A percentile compares a stretch with the other conserved stretches of the same genome.
These are phyloP conservation scores for Daedaleopsis nitida DNA, from an alignment of 768 basidiomycete species.

Conservation along the genomic window DNA sequence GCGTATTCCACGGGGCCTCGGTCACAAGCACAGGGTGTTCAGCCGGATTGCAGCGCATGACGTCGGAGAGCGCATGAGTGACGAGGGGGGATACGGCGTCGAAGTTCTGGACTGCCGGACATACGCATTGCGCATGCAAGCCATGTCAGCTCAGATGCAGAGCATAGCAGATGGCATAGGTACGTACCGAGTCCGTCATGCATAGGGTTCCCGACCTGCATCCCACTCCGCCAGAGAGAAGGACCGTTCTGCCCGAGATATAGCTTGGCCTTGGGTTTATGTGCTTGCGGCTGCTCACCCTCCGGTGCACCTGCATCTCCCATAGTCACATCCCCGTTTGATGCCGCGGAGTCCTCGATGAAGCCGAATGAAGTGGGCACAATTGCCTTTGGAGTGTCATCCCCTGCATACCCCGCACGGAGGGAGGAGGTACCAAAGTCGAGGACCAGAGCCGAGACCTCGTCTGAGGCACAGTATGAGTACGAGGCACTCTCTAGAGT, in stretches of 20 bases:
- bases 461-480: conserved; percentile 55
- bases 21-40: conserved; percentile 94
- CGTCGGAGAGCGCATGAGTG: conserved; percentile 71
- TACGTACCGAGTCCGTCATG: conserved; percentile 80
- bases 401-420: conserved; percentile 96
- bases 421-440: conserved; percentile 91
- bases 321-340: conserved; percentile 59
- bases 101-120: conserved; percentile 72
- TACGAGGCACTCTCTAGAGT: neutral
- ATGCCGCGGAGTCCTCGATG: conserved; percentile 39
- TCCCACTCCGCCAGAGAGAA: conserved; percentile 85
- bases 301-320: conserved; percentile 45
- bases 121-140: neutral
- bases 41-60: conserved; percentile 73
- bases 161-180: neutral
- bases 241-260: conserved; percentile 88
- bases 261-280: conserved; percentile 49
- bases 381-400: conserved; percentile 92
- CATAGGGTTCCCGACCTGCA: conserved; percentile 86
- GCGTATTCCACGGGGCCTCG: conserved; percentile 95
- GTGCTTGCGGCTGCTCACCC: conserved; percentile 38
- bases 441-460: conserved; percentile 94
- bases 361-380: conserved; percentile 90
- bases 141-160: neutral
- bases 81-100: conserved; percentile 70